phyloP scores from a whole-genome alignment of 208 protist genomes.

The Trypanosoma avium region DNA sequence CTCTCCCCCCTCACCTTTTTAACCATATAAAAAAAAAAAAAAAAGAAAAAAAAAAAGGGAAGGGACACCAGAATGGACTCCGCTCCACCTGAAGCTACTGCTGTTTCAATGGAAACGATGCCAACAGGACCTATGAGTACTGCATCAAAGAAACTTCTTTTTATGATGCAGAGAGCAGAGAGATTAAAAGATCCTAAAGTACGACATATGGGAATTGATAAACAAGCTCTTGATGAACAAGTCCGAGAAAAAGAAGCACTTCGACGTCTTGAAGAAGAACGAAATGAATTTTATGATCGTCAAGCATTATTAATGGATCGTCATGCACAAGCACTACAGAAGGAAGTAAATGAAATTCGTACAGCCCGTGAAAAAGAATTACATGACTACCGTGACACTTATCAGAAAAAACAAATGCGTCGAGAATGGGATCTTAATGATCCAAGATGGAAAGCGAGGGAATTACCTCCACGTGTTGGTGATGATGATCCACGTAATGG shows the following conservation, averaged over 20 bases:
- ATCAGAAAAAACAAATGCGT: constrained; percentile 80
- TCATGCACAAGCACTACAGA: constrained; percentile 84
- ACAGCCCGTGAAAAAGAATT: constrained; percentile 74
- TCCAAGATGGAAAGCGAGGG: constrained; percentile 69
- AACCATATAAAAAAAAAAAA: neutral
- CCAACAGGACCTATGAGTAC: neutral
- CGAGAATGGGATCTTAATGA: constrained; percentile 93
- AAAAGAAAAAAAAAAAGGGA: neutral
- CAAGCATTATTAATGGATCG: constrained; percentile 89
- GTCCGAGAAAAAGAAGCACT: constrained; percentile 89
- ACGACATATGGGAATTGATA: constrained; percentile 92
- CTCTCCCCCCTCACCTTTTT: neutral
- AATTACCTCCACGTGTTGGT: constrained; percentile 82
- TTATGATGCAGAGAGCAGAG: constrained; percentile 88
- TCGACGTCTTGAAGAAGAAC: constrained; percentile 78
- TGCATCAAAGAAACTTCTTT: constrained; percentile 74
- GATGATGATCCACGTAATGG: constrained; percentile 91
- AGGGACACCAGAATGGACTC: constrained; percentile 1
- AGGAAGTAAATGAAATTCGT: constrained; percentile 86
- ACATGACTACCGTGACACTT: constrained; percentile 82
- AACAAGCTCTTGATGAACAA: constrained; percentile 88
- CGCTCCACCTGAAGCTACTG: constrained; percentile 17
- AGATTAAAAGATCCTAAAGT: constrained; percentile 90
- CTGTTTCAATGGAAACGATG: neutral
- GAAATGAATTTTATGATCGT: constrained; percentile 85